Base-by-base conservation (phyloP, 1,139 yeast genomes). In the Yarrowia galli region DNA sequence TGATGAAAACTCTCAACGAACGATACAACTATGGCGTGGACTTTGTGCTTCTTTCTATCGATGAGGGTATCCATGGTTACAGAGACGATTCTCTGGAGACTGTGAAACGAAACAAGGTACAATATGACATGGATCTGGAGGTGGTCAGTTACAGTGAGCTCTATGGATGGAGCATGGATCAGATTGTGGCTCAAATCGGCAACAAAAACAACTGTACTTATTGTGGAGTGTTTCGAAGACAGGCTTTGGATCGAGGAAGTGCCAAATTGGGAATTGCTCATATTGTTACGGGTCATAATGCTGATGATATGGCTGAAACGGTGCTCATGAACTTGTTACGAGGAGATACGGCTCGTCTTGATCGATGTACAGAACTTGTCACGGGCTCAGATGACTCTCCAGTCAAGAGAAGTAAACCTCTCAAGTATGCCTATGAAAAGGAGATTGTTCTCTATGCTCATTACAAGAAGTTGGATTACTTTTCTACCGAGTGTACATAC, bases 261-360 rank as follows among this genome's bases (percentile, higher is more conserved):
- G 89, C 91, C n/a, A 89, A 88, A 75, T 80, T 95, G 43, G 92
- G 89, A 0, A 92, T 96, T 64, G 83, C 84, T 70, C 99, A 96
- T 78, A 96, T 96, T 46, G 97, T 96, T 1, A 96, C 99, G 0
- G 99, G 99, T 2, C 99, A 96, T 78, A 96, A 96, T 77, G 99
- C 99, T 0, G 99, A 96, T 77, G 99, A 96, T 78, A 90, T 96
- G 91, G 99, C 99, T 0, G 99, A 96, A 76, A 96, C 99, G 0
- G 97, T 96, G 3, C 79, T 96, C 69, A 93, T 96, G 98, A 96
- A 96, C 77, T 79, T 95, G 56, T 80, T 96, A 36, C 84, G 99
- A 72, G 99, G 99, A n/a, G 99, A 96, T 75, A 89, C 92, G 8
- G 97, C 97, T 28, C 83, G 99, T 71, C 80, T 96, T 68, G 98